Evolutionary conservation across 306 rosid genomes (phyloP), one percentile per base, ranked within the genome.

Genomic region (Gillenia trifoliata): DNA sequence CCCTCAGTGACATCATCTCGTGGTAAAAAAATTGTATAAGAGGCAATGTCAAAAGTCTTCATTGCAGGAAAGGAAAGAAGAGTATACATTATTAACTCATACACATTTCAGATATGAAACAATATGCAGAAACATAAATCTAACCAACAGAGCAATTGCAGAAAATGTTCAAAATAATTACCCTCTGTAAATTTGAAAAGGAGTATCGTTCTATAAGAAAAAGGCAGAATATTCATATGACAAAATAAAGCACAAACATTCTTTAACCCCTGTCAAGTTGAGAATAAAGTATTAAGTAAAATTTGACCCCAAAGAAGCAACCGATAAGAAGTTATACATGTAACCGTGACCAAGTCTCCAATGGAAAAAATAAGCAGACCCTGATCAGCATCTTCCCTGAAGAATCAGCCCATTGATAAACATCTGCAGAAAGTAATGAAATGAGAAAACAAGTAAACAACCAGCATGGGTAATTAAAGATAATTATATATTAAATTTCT

Each of bases 361-460:
- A 70, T 31, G 98, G 89, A 75, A 93, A 93, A 83, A 86, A 93
- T 84, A 93, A 73, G 82, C 97, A 89, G 50, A 89, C 92, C 76
- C 98, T 87, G 76, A 90, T 72, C 79, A 78, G 85, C 98, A 91
- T 88, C 79, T 91, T 88, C 84, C 89, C 86, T 70, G 86, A 79
- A 75, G 89, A 80, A 86, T 87, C 80, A 36, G 96, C 89, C 98
- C 98, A 93, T 71, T 72, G 91, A 86, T 91, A 93, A 36, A 93
- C 96, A 85, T 91, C 98, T 93, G 97, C 59, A 68, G 63, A 78
- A 80, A 62, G 70, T 34, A 75, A 29, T 2, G 54, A 61, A 57
- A 78, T 30, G 55, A 22, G 50, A 55, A 64, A 70, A 17, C 13
- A 77, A 52, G 63, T 76, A 71, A 40, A 40, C 40, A 54, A 54